phyloP scores from a whole-genome alignment of 75 land plant species.

The Larix kaempferi region DNA sequence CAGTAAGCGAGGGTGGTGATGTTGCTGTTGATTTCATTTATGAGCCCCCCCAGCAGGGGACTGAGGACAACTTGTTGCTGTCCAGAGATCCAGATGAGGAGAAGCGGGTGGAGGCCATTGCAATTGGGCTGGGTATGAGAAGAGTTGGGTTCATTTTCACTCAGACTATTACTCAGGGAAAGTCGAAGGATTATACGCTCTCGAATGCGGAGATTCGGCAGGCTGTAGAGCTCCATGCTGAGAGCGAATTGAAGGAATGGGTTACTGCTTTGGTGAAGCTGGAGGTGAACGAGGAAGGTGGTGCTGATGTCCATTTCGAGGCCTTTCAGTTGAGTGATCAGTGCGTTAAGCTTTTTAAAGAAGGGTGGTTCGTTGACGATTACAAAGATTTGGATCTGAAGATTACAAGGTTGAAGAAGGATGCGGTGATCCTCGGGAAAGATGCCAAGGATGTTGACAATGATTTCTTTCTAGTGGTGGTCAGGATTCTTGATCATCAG shows the following conservation, averaged over 20 bases:
- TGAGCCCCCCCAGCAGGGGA: slow-evolving; percentile 68
- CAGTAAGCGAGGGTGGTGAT: slow-evolving; percentile 38
- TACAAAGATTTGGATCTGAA: slow-evolving; percentile 61
- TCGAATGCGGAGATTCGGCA: slow-evolving; percentile 72
- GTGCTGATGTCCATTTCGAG: slow-evolving; percentile 85
- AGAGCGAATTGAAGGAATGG: slow-evolving; percentile 70
- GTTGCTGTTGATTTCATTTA: slow-evolving; percentile 87
- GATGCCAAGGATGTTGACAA: slow-evolving; percentile 88
- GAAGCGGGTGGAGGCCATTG: slow-evolving; percentile 73
- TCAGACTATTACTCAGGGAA: slow-evolving; percentile 75
- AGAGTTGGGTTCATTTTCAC: slow-evolving; percentile 90
- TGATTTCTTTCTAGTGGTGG: slow-evolving; percentile 92
- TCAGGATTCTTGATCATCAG: slow-evolving; percentile 94
- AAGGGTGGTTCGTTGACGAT: slow-evolving; percentile 74
- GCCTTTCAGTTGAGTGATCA: slow-evolving; percentile 97
- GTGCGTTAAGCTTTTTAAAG: slow-evolving; percentile 84
- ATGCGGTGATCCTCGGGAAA: slow-evolving; percentile 83
- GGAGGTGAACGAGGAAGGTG: slow-evolving; percentile 84
- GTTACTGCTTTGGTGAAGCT: slow-evolving; percentile 91
- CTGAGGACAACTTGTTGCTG: slow-evolving; percentile 64
- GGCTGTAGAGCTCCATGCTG: slow-evolving; percentile 83
- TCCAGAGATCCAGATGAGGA: slow-evolving; percentile 82
- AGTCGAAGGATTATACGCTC: slow-evolving; percentile 73
- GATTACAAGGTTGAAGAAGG: slow-evolving; percentile 84
- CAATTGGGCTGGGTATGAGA: slow-evolving; percentile 78